Conservation (phyloP, 768 basidiomycete species). For the Mycena albidolilacea region DNA sequence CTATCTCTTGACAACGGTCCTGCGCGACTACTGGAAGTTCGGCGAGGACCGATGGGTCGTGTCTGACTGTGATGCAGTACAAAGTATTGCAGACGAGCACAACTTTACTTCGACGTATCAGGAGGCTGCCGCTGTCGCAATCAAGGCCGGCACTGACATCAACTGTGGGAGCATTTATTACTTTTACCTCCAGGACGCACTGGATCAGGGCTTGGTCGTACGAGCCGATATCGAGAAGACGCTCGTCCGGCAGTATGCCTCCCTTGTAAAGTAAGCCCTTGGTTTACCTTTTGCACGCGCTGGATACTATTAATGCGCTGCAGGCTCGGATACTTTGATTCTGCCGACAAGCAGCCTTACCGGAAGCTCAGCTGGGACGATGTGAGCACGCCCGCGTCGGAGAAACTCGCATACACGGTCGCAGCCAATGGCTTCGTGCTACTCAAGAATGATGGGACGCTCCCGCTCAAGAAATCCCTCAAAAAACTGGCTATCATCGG, state of each 20-base stretch:
- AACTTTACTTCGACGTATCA: slow-evolving; percentile 61
- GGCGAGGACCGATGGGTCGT: slow-evolving; percentile 68
- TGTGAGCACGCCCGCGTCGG: slow-evolving; percentile 63
- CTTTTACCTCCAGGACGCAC: slow-evolving; percentile 60
- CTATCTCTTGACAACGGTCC: slow-evolving; percentile 66
- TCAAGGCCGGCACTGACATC: slow-evolving; percentile 68
- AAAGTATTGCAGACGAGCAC: slow-evolving; percentile 62
- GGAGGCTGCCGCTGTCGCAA: slow-evolving; percentile 64
- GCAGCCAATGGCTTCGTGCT: slow-evolving; percentile 71
- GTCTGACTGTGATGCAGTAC: slow-evolving; percentile 70
- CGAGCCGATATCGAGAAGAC: slow-evolving; percentile 61
- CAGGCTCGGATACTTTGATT: slow-evolving; percentile 73
- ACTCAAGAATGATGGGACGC: slow-evolving; percentile 74
- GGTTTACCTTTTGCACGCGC: background rate
- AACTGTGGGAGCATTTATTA: slow-evolving; percentile 69
- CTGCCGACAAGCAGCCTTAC: slow-evolving; percentile 64
- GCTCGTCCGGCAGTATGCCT: slow-evolving; percentile 64
- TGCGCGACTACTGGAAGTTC: slow-evolving; percentile 69
- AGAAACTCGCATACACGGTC: slow-evolving; percentile 65
- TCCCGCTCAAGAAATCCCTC: slow-evolving; percentile 64
- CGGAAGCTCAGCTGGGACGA: slow-evolving; percentile 64
- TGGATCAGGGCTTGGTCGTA: slow-evolving; percentile 64
- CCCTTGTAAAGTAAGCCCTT: slow-evolving; percentile 63
- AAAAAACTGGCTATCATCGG: slow-evolving; percentile 73
- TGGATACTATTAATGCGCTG: slow-evolving; percentile 8